phyloP scores from a whole-genome alignment of 2,329 filamentous ascomycete species.

The Trichoderma lentiforme region DNA sequence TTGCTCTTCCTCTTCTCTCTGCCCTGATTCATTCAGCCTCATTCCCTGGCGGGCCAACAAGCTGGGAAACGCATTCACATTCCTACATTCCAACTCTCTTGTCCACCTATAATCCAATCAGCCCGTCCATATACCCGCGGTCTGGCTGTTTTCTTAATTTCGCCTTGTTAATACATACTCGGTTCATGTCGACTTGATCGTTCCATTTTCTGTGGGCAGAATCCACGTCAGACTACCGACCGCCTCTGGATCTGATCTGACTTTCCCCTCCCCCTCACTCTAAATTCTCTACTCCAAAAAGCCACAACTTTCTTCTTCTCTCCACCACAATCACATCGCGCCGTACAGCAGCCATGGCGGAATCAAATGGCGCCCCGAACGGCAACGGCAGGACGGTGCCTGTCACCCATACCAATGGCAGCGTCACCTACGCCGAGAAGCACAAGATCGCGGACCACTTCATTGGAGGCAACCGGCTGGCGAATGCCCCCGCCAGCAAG shows the following conservation, averaged over 20 bases:
- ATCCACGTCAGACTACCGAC: not conserved
- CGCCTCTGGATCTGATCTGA: not conserved
- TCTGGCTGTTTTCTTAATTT: not conserved
- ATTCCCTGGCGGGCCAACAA: constrained; percentile 17
- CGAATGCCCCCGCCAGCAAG: constrained; percentile 74
- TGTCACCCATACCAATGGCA: constrained; percentile 54
- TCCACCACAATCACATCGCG: not conserved
- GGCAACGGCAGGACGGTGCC: constrained; percentile 51
- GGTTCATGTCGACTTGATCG: constrained; percentile 3
- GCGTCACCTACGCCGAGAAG: constrained; percentile 71
- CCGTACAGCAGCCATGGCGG: constrained; percentile 42
- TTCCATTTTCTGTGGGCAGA: not conserved
- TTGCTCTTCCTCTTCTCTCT: not conserved
- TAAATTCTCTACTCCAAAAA: not conserved
- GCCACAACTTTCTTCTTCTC: not conserved
- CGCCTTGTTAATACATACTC: not conserved
- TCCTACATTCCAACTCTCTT: not conserved
- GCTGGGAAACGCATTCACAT: not conserved
- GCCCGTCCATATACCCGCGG: not conserved
- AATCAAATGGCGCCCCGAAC: constrained; percentile 37
- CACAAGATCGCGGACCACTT: constrained; percentile 87
- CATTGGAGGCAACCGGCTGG: constrained; percentile 88
- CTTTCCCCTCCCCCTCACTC: not conserved
- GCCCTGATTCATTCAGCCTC: constrained; percentile 13
- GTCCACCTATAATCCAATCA: not conserved